Base-by-base conservation (phyloP, 2,329 filamentous ascomycete species). In the Helicocarpus griseus region DNA sequence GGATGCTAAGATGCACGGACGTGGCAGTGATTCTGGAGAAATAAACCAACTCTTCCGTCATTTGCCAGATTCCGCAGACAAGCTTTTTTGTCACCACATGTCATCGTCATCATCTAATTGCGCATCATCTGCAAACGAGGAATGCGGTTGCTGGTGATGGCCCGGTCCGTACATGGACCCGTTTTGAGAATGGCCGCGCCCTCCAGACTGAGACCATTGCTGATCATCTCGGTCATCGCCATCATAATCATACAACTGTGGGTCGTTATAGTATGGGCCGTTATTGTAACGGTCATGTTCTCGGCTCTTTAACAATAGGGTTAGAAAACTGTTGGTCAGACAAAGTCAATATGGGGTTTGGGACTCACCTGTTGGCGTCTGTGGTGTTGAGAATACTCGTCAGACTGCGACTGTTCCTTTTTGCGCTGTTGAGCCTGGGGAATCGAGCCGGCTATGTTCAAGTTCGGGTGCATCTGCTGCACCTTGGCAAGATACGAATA, bases 401-500 rank as follows among this genome's bases (percentile, higher is more conserved):
- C 70, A 28, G 65, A 62, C 49, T 71, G 65, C 39, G 63, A 58
- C 43, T 60, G 55, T 41, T 64, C 63, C 48, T 65, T 61, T 39
- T 62, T 59, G 51, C 62, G 60, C 50, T 72, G 68, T 41, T 69
- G 65, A 54, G 86, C 83, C 61, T 89, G 89, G 33, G 86, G 83
- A 14, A 77, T 74, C 48, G 86, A 90, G 33, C 86, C 80, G n/a
- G 88, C 88, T 40, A 95, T 84, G 62, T 94, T 87, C 71, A 96
- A 87, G 64, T 95, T 88, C 40, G 93, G 93, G 68, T 98, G 93
- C 88, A 96, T 96, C 63, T 94, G 89, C 71, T 98, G 93, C 43
- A 98, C 93, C 69, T 97, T 98, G 56, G 93, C 93, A 57, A 98
- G 79, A 67, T 98, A 98, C 52, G 89, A 93, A 73, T 98, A 98